Evolutionary conservation across 345 rosid genomes (phyloP).

Genomic region (Cardiospermum halicacabum): DNA sequence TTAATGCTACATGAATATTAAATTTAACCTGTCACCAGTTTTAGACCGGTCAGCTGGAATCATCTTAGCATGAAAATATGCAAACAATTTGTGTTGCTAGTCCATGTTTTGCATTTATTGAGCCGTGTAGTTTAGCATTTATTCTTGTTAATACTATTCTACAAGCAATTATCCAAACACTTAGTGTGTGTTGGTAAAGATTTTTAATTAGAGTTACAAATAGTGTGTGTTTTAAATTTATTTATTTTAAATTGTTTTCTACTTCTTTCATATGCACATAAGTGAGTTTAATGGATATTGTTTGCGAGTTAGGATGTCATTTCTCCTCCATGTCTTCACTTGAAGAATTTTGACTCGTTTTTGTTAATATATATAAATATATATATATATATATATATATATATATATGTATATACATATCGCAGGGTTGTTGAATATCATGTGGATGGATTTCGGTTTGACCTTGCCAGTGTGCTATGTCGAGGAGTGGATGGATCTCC

Average conservation of each 20-base stretch:
- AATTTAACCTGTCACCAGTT: background rate
- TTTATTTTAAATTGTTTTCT: too few relatives aligned
- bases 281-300: too few relatives aligned
- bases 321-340: too few relatives aligned
- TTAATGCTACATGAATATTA: background rate
- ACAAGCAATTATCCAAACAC: background rate
- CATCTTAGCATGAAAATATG: background rate
- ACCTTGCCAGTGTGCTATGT: constrained; percentile 92
- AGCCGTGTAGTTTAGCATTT: background rate
- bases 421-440: constrained; percentile 79
- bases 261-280: too few relatives aligned
- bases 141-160: background rate
- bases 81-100: background rate
- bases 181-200: background rate
- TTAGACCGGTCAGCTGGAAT: background rate
- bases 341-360: too few relatives aligned
- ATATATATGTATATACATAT: too few relatives aligned
- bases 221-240: too few relatives aligned
- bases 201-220: too few relatives aligned
- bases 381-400: too few relatives aligned
- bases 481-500: constrained; percentile 92
- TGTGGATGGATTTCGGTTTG: constrained; percentile 94
- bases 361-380: too few relatives aligned
- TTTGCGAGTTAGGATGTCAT: too few relatives aligned
- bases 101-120: background rate